These are phyloP conservation scores for Debaryomyces robertsiae DNA, from an alignment of 1,139 yeast genomes.

Conservation along the genomic window DNA sequence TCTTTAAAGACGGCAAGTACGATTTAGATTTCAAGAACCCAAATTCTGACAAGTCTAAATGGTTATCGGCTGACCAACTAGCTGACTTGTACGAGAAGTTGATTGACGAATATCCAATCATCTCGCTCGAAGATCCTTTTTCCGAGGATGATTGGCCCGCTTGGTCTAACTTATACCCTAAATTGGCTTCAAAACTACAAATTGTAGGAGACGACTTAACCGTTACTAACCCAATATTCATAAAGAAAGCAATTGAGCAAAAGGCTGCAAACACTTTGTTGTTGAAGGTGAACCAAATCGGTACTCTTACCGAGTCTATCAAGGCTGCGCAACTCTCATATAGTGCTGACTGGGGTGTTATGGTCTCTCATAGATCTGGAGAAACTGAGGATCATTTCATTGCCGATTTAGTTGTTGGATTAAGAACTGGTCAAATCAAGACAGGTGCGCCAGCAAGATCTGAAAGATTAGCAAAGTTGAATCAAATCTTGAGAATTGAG, in stretches of 20 bases:
- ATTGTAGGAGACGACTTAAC: conserved; percentile 93
- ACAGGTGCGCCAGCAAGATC: conserved; percentile 98
- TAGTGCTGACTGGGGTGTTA: conserved; percentile 88
- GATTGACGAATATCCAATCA: conserved; percentile 84
- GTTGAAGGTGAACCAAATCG: conserved; percentile 91
- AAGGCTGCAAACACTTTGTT: conserved; percentile 86
- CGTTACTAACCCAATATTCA: conserved; percentile 87
- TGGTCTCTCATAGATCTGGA: conserved; percentile 95
- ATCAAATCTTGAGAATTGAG: conserved; percentile 92
- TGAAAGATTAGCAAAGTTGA: conserved; percentile 92
- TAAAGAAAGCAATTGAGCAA: conserved; percentile 84
- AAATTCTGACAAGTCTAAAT: conserved; percentile 75
- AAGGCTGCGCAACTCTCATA: conserved; percentile 83
- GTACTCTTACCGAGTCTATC: conserved; percentile 83
- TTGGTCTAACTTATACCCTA: conserved; percentile 74
- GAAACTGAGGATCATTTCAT: conserved; percentile 94
- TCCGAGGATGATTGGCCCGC: conserved; percentile 97
- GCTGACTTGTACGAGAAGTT: conserved; percentile 73
- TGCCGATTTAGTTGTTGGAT: conserved; percentile 91
- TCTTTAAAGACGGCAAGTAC: conserved; percentile 88
- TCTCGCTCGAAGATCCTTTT: conserved; percentile 91
- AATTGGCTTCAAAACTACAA: conserved; percentile 67
- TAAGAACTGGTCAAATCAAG: conserved; percentile 93
- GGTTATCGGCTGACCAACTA: conserved; percentile 79
- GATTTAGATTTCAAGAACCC: conserved; percentile 94